Conservation (phyloP, 805 yeast genomes). For the Kodamaea neixiangensis region DNA sequence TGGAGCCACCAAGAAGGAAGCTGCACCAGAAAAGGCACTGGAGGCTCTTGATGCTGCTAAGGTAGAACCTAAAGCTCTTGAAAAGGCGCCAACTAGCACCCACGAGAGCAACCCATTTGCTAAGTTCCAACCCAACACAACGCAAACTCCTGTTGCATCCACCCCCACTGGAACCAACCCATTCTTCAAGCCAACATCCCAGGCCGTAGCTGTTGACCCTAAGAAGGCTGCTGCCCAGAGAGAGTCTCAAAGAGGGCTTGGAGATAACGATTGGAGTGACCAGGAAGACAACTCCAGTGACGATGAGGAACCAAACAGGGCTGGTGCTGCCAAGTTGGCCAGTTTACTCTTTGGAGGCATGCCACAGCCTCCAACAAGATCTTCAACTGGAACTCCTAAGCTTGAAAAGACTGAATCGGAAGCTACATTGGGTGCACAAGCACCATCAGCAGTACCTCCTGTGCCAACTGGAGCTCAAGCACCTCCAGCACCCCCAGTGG, state of each 20-base stretch:
- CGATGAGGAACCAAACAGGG: slow-evolving; percentile 49
- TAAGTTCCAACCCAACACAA: slow-evolving; percentile 24
- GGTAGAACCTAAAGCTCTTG: slow-evolving; percentile 9
- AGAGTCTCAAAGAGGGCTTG: slow-evolving; percentile 64
- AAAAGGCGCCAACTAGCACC: slow-evolving; percentile 8
- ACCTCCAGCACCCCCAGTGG: slow-evolving; percentile 11
- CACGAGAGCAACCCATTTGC: slow-evolving; percentile 52
- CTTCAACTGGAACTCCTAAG: slow-evolving; percentile 10
- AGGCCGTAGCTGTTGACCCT: slow-evolving; percentile 45
- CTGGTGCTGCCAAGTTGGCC: slow-evolving; percentile 59
- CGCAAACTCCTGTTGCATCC: slow-evolving; percentile 12
- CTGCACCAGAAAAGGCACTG: slow-evolving; percentile 5
- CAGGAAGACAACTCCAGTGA: slow-evolving; percentile 45
- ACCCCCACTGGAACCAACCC: slow-evolving; percentile 45
- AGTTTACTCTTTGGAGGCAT: slow-evolving; percentile 54
- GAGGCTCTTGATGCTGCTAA: slow-evolving; percentile 9
- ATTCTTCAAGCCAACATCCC: slow-evolving; percentile 52
- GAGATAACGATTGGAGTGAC: slow-evolving; percentile 51
- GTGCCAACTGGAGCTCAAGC: slow-evolving; percentile 22
- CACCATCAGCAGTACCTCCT: slow-evolving; percentile 27
- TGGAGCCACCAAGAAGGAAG: slow-evolving; percentile 1
- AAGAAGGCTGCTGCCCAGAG: slow-evolving; percentile 69
- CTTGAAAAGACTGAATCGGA: slow-evolving; percentile 7
- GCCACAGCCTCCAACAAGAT: slow-evolving; percentile 36
- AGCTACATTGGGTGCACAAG: slow-evolving; percentile 9